Evolutionary conservation across 805 yeast species (phyloP).

Genomic region (Sugiyamaella mastotermitis): DNA sequence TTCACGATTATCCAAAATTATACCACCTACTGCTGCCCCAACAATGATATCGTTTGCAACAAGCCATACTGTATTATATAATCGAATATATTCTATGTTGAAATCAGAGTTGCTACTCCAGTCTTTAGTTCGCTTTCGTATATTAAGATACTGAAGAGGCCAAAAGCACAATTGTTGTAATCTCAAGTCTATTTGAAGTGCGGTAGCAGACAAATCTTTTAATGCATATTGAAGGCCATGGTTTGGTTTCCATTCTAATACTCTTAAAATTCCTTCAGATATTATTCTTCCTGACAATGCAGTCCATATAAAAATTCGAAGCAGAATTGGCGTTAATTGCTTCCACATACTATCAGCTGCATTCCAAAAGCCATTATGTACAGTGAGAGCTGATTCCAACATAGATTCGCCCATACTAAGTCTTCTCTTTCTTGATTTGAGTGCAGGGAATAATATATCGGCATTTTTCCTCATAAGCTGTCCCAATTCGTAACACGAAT

Average conservation of each 20-base stretch:
- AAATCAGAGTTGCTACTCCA: conserved; percentile 33
- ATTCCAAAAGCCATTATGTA: conserved; percentile 11
- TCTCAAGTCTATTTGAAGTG: conserved; percentile 74
- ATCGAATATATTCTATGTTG: conserved; percentile 48
- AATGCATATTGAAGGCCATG: conserved; percentile 14
- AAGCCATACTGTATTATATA: conserved; percentile 86
- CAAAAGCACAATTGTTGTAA: conserved; percentile 69
- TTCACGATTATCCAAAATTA: conserved; percentile 36
- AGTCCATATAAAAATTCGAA: conserved; percentile 15
- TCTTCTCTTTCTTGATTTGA: conserved; percentile 16
- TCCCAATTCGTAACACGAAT: conserved; percentile 32
- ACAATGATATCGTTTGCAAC: conserved; percentile 73
- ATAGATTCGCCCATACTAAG: conserved; percentile 21
- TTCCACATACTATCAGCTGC: conserved; percentile 7
- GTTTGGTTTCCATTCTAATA: conserved; percentile 27
- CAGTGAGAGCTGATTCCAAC: conserved; percentile 14
- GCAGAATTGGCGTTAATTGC: conserved; percentile 12
- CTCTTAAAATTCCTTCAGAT: conserved; percentile 27
- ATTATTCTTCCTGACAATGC: conserved; percentile 24
- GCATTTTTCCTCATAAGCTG: conserved; percentile 23
- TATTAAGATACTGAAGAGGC: conserved; percentile 69
- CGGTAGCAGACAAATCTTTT: conserved; percentile 49
- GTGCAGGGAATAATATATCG: conserved; percentile 21
- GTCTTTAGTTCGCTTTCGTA: conserved; percentile 36
- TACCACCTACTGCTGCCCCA: conserved; percentile 56